phyloP scores from a whole-genome alignment of 306 rosid species.

The Vachellia pachyceras region DNA sequence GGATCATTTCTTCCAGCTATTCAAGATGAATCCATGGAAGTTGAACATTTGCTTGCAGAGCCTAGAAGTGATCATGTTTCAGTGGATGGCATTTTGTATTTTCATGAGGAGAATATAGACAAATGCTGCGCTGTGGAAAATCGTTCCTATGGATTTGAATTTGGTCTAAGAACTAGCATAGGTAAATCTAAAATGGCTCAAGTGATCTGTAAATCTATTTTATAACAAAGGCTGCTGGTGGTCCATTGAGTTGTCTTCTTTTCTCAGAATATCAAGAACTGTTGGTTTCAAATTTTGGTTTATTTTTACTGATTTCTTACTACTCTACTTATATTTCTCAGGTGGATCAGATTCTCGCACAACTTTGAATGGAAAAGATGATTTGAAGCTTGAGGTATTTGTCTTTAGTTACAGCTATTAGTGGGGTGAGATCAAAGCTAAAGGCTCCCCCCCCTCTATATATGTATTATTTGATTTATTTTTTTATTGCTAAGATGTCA shows the following conservation, averaged over 20 bases:
- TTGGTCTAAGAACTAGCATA: slow-evolving; percentile 50
- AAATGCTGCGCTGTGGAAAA: slow-evolving; percentile 52
- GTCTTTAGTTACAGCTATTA: slow-evolving; percentile 41
- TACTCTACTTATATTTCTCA: slow-evolving; percentile 45
- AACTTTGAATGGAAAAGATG: slow-evolving; percentile 63
- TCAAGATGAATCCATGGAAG: slow-evolving; percentile 61
- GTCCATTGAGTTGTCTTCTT: slow-evolving; percentile 18
- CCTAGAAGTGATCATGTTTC: slow-evolving; percentile 62
- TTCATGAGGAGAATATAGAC: slow-evolving; percentile 51
- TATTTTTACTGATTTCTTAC: slow-evolving; percentile 25
- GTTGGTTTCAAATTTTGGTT: slow-evolving; percentile 18
- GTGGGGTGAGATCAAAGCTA: slow-evolving; percentile 33
- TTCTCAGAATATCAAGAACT: slow-evolving; percentile 17
- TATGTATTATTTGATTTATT: neutral
- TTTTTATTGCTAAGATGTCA: too few species aligned
- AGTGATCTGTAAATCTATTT: slow-evolving; percentile 17
- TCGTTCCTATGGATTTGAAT: slow-evolving; percentile 53
- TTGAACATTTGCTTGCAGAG: slow-evolving; percentile 67
- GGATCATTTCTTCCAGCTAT: slow-evolving; percentile 57
- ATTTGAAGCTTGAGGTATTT: slow-evolving; percentile 77
- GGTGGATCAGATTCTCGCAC: slow-evolving; percentile 68
- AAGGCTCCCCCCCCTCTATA: slow-evolving; percentile 3
- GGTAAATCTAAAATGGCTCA: slow-evolving; percentile 45
- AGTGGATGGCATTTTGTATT: slow-evolving; percentile 53
- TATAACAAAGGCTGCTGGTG: slow-evolving; percentile 9